Evolutionary conservation across 805 yeast genomes (phyloP).

Genomic region (Metschnikowia gelsemii): DNA sequence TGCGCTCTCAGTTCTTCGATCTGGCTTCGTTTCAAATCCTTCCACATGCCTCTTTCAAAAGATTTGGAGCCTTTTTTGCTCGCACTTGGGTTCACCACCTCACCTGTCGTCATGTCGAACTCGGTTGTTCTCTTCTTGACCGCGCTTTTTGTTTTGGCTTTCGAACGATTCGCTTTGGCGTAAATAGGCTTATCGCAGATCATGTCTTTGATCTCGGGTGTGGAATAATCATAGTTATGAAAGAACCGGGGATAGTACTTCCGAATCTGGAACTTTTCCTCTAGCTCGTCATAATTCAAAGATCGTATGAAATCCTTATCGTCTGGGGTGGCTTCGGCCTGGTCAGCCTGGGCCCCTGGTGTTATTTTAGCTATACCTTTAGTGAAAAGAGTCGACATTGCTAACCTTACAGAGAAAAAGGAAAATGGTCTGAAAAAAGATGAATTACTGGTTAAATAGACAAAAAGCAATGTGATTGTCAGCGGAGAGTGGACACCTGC

Average conservation of each 20-base stretch:
- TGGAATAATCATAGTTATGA: constrained; percentile 36
- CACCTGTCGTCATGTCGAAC: constrained; percentile 15
- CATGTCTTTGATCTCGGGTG: constrained; percentile 37
- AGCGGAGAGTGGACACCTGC: constrained; percentile 6
- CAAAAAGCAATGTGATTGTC: constrained; percentile 2
- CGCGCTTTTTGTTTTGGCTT: constrained; percentile 6
- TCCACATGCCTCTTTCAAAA: constrained; percentile 1
- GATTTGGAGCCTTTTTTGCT: not conserved
- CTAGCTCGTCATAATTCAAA: constrained; percentile 38
- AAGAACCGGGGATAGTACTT: constrained; percentile 41
- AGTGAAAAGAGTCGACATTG: constrained; percentile 14
- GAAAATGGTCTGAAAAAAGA: not conserved
- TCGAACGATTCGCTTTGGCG: constrained; percentile 34
- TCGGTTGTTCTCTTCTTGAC: constrained; percentile 8
- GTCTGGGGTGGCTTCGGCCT: constrained; percentile 3
- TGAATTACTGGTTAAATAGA: not conserved
- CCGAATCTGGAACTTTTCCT: constrained; percentile 31
- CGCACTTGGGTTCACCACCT: not conserved
- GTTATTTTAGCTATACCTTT: constrained; percentile 10
- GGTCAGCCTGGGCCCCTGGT: not conserved
- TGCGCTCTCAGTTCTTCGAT: constrained; percentile 3
- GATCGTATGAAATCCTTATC: constrained; percentile 24
- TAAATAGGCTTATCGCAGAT: constrained; percentile 41
- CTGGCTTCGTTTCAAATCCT: not conserved
- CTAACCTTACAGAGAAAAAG: not conserved